phyloP scores from a whole-genome alignment of 148 eudicot genomes.

The Spergularia bocconei region DNA sequence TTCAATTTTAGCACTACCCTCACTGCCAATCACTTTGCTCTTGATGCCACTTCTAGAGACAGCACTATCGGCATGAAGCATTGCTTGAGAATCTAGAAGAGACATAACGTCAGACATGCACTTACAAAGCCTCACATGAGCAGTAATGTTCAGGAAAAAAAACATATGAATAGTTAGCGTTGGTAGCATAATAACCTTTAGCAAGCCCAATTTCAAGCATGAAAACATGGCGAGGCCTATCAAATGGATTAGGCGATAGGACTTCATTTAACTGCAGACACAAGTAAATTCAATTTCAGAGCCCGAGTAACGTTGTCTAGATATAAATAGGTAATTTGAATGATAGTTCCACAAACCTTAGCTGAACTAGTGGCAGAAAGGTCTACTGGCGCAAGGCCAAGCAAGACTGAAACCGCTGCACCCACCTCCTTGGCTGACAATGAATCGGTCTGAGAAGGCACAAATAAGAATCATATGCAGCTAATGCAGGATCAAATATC shows the following conservation, averaged over 20 bases:
- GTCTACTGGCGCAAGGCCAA: slow-evolving; percentile 80
- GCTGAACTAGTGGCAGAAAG: slow-evolving; percentile 73
- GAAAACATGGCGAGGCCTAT: slow-evolving; percentile 80
- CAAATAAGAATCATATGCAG: slow-evolving; percentile 16
- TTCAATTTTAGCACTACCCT: slow-evolving; percentile 46
- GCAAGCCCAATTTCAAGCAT: slow-evolving; percentile 66
- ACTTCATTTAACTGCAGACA: slow-evolving; percentile 73
- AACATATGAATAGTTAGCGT: no score
- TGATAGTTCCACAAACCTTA: slow-evolving; percentile 44
- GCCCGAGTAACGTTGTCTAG: not conserved
- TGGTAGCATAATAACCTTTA: slow-evolving; percentile 48
- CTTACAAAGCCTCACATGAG: slow-evolving; percentile 1
- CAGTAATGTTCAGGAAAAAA: not conserved
- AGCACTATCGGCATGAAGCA: slow-evolving; percentile 29
- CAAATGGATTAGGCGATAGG: slow-evolving; percentile 87
- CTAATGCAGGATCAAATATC: not conserved
- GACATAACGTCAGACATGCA: slow-evolving; percentile 10
- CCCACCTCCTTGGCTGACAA: slow-evolving; percentile 71
- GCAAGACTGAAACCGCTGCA: slow-evolving; percentile 85
- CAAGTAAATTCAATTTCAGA: slow-evolving; percentile 9
- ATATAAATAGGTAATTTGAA: slow-evolving; percentile 9
- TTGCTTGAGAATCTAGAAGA: slow-evolving; percentile 46
- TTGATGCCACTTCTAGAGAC: slow-evolving; percentile 37
- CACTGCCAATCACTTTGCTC: slow-evolving; percentile 40
- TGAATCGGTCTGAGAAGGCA: slow-evolving; percentile 41